Evolutionary conservation across 192 early-diverging fungal genomes (phyloP), one percentile per base, ranked within the genome.

Genomic region (Linnemannia hyalina): DNA sequence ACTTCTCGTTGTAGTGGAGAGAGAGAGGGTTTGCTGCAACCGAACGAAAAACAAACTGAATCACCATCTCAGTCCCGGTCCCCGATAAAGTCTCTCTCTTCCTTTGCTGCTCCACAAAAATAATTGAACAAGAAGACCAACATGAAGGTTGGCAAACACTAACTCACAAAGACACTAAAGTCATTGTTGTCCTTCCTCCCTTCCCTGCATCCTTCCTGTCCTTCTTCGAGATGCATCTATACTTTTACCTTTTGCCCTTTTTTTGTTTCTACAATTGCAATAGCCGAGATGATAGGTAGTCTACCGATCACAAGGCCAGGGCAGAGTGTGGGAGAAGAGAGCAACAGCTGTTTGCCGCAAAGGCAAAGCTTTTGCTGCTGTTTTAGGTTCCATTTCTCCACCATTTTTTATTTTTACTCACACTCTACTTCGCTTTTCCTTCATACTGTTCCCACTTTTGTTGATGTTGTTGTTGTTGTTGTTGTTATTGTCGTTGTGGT

Each of bases 231-330:
- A 65, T 65, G 23, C 60, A 29, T 11, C 32, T 26, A 65, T 32
- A 29, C 60, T 26, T 65, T 65, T 65, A 26, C 60, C 26, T 65
- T 65, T 65, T 32, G 60, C 60, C 60, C 60, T 65, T 65, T 65
- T 65, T 26, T 65, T 32, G 4, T 29, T 65, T 9, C n/a, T 65
- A 9, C 60, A 65, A 29, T n/a, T 46, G 20, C 18, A 52, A 52
- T 20, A 52, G n/a, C 22, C 55, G 16, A 57, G 49, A 57, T 26
- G 26, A 32, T 2, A 32, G 22, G 60, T 32, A 35, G 35, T 35
- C 35, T 35, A 65, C 60, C 60, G 60, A 65, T 65, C 60, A 32
- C 10, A 65, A 65, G n/a, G 60, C 2, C n/a, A 10, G 26, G 22
- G 55, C 2, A 11, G 47, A 49, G 1, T 49, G 47, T 26, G 55